Evolutionary conservation across 257 asterid species (phyloP), one percentile per base, ranked within the genome.

Genomic region (Jasminum sambac): DNA sequence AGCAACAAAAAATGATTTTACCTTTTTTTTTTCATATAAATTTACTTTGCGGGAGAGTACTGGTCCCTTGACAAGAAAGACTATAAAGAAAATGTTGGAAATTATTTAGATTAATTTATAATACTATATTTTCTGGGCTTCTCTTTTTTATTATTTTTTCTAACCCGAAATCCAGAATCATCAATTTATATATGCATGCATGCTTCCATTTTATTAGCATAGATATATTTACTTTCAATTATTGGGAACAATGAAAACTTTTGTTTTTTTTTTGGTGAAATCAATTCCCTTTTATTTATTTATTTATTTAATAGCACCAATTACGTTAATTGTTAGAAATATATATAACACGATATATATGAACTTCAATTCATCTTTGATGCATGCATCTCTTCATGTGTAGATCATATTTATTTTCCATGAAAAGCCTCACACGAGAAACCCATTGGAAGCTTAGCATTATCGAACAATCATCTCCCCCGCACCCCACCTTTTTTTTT

Each of bases 31-130:
- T 25, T 80, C 71, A 81, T 70, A 79, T 73, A 78, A 81, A 89
- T 85, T 87, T 87, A 81, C 68, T 82, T 78, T 58, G 71, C 76
- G 71, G 80, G 74, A 52, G 57, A 64, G 59, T 74, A n/a, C n/a
- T n/a, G 90, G 79, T 41, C 82, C 88, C 80, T 59, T 64, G 83
- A 69, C 61, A 65, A 42, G 83, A 71, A 75, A 71, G 63, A 38
- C 60, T 73, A 70, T 63, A 74, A 76, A 76, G 74, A 23, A 67
- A 79, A 64, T 46, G 73, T 82, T 61, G 41, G 60, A 82, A 77
- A 72, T 10, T 37, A 46, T 71, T 19, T 65, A 63, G 5, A 48
- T 43, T 73, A 64, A 78, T 30, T 30, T 30, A 66, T 73, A 81
- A 71, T 69, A 61, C 70, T 67, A 43, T 61, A 63, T 69, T 64